Evolutionary conservation across 495 filamentous ascomycete species (phyloP).

Genomic region (Podospora australis): DNA sequence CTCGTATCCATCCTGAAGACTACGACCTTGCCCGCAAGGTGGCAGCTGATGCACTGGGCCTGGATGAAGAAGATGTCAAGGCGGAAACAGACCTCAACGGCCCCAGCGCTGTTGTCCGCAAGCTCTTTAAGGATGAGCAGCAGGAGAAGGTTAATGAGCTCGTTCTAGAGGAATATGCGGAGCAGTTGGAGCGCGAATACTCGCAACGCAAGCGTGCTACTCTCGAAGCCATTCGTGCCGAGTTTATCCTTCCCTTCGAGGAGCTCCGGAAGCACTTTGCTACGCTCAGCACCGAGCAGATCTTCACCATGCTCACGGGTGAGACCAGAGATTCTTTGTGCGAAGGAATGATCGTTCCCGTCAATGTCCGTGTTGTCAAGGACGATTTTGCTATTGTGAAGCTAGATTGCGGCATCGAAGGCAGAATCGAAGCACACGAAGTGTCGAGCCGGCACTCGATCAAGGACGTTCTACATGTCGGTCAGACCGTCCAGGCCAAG

Average conservation of each 20-base stretch:
- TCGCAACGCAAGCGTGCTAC: constrained; percentile 93
- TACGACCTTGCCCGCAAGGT: constrained; percentile 97
- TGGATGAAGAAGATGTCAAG: constrained; percentile 97
- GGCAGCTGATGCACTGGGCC: constrained; percentile 90
- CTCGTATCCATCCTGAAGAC: constrained; percentile 93
- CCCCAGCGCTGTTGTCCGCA: constrained; percentile 80
- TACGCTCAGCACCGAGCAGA: constrained; percentile 64
- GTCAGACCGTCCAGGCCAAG: constrained; percentile 84
- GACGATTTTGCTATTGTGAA: constrained; percentile 88
- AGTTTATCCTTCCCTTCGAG: constrained; percentile 87
- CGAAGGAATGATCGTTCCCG: constrained; percentile 85
- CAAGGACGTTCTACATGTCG: constrained; percentile 54
- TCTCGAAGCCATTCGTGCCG: constrained; percentile 90
- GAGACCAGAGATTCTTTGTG: constrained; percentile 78
- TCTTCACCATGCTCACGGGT: constrained; percentile 96
- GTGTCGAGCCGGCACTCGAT: constrained; percentile 56
- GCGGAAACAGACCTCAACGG: constrained; percentile 86
- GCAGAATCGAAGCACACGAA: constrained; percentile 67
- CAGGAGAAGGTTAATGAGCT: constrained; percentile 95
- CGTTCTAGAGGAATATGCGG: constrained; percentile 92
- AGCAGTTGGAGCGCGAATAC: constrained; percentile 87
- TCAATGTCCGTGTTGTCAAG: constrained; percentile 79
- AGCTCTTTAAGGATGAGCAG: constrained; percentile 82
- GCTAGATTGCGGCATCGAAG: constrained; percentile 90
- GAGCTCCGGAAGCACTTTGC: constrained; percentile 81